Evolutionary conservation across 306 rosid genomes (phyloP), one percentile per base, ranked within the genome.

Genomic region (Hippophae gyantsensis): DNA sequence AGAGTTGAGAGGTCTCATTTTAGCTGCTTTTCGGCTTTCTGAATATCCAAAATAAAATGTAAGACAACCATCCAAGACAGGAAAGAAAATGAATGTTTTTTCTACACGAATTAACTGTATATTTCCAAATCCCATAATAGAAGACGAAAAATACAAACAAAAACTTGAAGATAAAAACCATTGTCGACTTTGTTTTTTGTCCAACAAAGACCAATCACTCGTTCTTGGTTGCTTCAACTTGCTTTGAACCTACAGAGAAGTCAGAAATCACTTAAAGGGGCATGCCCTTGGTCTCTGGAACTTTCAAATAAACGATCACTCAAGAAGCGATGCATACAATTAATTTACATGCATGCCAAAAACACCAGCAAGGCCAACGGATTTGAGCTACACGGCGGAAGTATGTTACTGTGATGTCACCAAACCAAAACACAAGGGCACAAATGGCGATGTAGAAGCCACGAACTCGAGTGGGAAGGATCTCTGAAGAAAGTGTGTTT

Each of bases 221-320:
- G 61, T 58, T 57, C 66, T 65, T 79, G 65, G 64, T 62, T 59
- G 67, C 68, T 11, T 75, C 65, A 53, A 65, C 66, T 69, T 80
- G 95, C 77, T 68, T 87, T 38, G 96, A 94, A 54, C 97, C 97
- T 26, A 87, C 81, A 5, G 97, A 72, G 79, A 90, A 90, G 86
- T 90, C 97, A 6, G 72, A 71, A 65, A 90, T 90, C 47, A 90
- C 97, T 79, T 90, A 95, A 26, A 87, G 83, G 27, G 97, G 97
- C 97, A 90, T 90, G 65, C 97, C 97, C 78, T 90, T 90, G 38
- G 97, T 90, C 83, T 90, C 97, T 0, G 97, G 97, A 68, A 87
- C 94, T 73, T 90, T 90, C 72, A 82, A 65, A 76, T 57, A 87
- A 47, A 87, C 92, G 62, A 90, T 87, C 54, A 72, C 81, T 87